Base-by-base conservation (phyloP, 2,329 filamentous ascomycete genomes). In the Trichophyton benhamiae region DNA sequence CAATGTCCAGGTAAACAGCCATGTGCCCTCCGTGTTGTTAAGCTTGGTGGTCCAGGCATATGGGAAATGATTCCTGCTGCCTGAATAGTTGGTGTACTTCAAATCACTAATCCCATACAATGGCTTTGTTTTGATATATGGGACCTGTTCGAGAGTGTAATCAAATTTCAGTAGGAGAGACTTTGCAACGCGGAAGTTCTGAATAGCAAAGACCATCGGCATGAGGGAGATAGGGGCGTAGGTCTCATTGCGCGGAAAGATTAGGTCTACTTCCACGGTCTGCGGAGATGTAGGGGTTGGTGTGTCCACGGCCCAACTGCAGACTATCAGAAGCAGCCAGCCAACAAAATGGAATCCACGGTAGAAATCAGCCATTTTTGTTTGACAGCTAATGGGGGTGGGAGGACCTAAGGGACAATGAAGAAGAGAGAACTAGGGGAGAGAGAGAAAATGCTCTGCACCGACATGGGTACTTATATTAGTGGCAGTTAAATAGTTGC, bases 151-250 rank as follows among this genome's bases (percentile, higher is more conserved):
- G n/a, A n/a, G 7, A 8, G 27, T 55, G 9, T 55, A 55, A 0
- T n/a, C 33, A 25, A 55, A 55, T 11, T 55, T 0, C n/a, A 55
- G 8, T 27, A 8, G 13, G 27, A 55, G 52, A 3, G 15, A n/a
- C 8, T 44, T 27, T 1, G 60, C 49, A 25, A 5, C 49, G 36
- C n/a, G 49, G 38, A 57, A 30, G 3, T 62, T 62, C 20, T 60
- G 58, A 13, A 60, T 5, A 60, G 61, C 57, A 58, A 62, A 62
- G 49, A 60, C 61, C 27, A 62, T 13, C 2, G 61, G 61, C 30
- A 62, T 46, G 13, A 57, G 11, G 2, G 30, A 33, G 15, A 17
- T 3, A 25, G 61, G 61, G 11, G 22, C 22, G 41, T 62, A 62
- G 22, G 61, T 60, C 22, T 57, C 58, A 17, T 60, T 62, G 17